These are phyloP conservation scores for Solanum paucissectum DNA, from an alignment of 257 asterid genomes.

Conservation along the genomic window DNA sequence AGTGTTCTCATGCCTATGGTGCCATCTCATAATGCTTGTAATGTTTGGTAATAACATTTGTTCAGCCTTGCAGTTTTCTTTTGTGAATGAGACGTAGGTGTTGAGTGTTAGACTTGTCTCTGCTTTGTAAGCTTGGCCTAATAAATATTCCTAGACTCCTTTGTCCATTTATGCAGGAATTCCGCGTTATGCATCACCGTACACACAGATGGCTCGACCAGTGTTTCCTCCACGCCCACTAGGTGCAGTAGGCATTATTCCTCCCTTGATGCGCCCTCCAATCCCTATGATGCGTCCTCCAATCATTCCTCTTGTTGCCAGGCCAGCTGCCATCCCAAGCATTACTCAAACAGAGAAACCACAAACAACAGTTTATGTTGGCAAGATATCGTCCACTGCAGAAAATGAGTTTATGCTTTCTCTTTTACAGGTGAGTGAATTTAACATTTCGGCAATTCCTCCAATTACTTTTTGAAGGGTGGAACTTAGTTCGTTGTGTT, in stretches of 20 bases:
- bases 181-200: conserved; percentile 61
- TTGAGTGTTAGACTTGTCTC: conserved; percentile 1
- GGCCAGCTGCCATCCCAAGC: conserved; percentile 41
- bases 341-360: conserved; percentile 50
- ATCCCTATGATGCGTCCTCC: conserved; percentile 62
- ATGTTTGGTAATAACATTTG: conserved; percentile 68
- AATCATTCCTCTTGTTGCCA: conserved; percentile 39
- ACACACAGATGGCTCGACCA: conserved; percentile 54
- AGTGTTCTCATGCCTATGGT: conserved; percentile 88
- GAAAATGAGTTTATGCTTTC: conserved; percentile 88
- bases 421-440: conserved; percentile 64
- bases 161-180: conserved; percentile 65
- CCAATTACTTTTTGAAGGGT: background rate
- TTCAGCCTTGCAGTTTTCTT: conserved; percentile 33
- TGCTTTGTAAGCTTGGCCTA: conserved; percentile 30
- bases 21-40: conserved; percentile 85
- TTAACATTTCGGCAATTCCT: background rate
- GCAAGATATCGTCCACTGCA: conserved; percentile 81
- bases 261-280: conserved; percentile 73
- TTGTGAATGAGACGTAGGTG: conserved; percentile 14
- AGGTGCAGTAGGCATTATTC: conserved; percentile 45
- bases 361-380: conserved; percentile 87
- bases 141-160: conserved; percentile 63
- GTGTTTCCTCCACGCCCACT: conserved; percentile 61
- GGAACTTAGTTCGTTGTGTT: background rate